Percentiles rank a stretch among this genome's conserved stretches.
Conservation (phyloP, 2,329 filamentous ascomycete species). For the Escovopsis sp. region DNA sequence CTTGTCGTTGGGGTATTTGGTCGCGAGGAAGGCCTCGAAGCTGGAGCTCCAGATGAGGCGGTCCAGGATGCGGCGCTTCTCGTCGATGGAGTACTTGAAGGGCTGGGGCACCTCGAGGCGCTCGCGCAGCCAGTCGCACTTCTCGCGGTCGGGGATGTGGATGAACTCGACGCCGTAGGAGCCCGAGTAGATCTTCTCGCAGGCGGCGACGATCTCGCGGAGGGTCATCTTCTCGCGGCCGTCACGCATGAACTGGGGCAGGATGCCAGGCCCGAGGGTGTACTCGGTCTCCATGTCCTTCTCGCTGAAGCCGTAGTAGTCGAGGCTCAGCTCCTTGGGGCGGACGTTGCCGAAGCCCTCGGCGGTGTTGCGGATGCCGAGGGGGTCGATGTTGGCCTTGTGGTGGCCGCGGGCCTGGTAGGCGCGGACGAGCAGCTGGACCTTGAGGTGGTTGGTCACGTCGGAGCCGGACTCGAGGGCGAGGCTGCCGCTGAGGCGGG, state of each 20-base stretch:
- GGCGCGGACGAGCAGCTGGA: slow-evolving; percentile 89
- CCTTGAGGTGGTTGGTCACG: slow-evolving; percentile 92
- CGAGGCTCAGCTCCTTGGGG: slow-evolving; percentile 83
- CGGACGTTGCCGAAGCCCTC: slow-evolving; percentile 77
- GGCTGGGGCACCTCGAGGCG: slow-evolving; percentile 86
- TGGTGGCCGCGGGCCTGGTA: slow-evolving; percentile 97
- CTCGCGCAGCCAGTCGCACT: slow-evolving; percentile 96
- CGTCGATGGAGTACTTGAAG: slow-evolving; percentile 95
- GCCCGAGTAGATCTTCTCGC: slow-evolving; percentile 92
- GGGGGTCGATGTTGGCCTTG: slow-evolving; percentile 93
- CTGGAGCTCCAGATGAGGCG: slow-evolving; percentile 97
- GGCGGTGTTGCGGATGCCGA: slow-evolving; percentile 64
- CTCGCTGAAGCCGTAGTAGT: slow-evolving; percentile 91
- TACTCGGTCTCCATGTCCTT: slow-evolving; percentile 89
- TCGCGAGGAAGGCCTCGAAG: slow-evolving; percentile 89
- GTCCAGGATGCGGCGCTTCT: slow-evolving; percentile 95
- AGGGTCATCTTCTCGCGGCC: slow-evolving; percentile 90
- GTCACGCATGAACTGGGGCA: slow-evolving; percentile 84
- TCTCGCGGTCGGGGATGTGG: slow-evolving; percentile 91
- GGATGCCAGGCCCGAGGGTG: slow-evolving; percentile 79
- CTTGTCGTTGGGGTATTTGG: slow-evolving; percentile 99
- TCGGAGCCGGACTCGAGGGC: slow-evolving; percentile 59
- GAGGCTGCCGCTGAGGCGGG: slow-evolving; percentile 54
- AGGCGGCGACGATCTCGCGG: slow-evolving; percentile 81
- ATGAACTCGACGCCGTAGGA: slow-evolving; percentile 98